Evolutionary conservation across 2,329 filamentous ascomycete genomes (phyloP), one percentile per base, ranked within the genome.

Genomic region (Exophiala spinifera): DNA sequence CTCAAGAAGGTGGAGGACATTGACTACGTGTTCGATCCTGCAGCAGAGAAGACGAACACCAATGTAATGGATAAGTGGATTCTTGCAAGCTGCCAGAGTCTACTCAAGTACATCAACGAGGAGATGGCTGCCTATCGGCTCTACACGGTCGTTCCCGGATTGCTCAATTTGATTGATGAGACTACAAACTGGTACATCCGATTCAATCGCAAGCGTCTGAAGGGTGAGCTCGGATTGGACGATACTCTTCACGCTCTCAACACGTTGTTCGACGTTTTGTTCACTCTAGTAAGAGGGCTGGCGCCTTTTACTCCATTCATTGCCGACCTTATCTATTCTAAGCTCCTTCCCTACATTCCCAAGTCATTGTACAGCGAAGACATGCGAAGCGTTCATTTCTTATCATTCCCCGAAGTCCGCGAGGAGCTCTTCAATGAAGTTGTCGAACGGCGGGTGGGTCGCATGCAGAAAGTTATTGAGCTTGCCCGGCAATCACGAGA

Each of bases 401-500:
- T 96, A 53, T 73, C 86, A 4, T 97, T 92, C 79, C 94, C 94
- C 11, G 87, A 91, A 60, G 91, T 96, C 1, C 84, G 90, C 57
- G 80, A 90, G 65, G 91, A 95, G 68, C 80, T 97, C 3, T 96
- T 96, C 67, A 87, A 97, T 68, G 81, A 83, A 46, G 86, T 84
- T 19, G 86, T 97, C 42, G 92, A 97, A 75, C 84, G 94, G 59
- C 84, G 88, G 61, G 91, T 97, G 11, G 80, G 82, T 59, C 85
- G 91, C 45, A 97, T 99, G 94, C 92, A 97, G 72, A 88, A 86
- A 62, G 91, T 97, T 67, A 96, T 99, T 69, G 91, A 97, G 67
- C 81, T 97, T 58, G 89, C 84, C 44, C 84, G 94, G 67, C 84
- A 92, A 48, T 91, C 89, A 47, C 83, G 94, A 70, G 94, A 97